Percentiles rank a stretch among this genome's conserved stretches.
Evolutionary conservation across 2,329 filamentous ascomycete genomes (phyloP).

Genomic region (Fusarium devonianum): DNA sequence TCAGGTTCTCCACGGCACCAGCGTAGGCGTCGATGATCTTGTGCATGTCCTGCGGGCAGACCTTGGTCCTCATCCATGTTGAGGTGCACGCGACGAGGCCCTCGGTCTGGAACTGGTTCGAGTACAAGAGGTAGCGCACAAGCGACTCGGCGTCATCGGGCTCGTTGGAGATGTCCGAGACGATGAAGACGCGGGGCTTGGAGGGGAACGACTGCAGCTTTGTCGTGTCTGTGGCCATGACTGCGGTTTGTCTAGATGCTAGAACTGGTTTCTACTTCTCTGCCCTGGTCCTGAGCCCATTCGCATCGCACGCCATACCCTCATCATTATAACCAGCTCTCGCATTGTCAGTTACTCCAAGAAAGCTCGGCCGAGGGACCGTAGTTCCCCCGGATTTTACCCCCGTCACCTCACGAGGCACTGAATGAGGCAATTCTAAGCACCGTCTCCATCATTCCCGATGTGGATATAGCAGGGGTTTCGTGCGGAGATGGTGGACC

Average conservation of each 20-base stretch:
- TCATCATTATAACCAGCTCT: constrained; percentile 24
- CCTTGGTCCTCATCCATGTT: constrained; percentile 52
- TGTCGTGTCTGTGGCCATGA: constrained; percentile 26
- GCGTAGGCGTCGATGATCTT: constrained; percentile 54
- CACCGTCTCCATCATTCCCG: neutral
- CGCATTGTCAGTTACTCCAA: too few relatives aligned
- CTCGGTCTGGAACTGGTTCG: constrained; percentile 55
- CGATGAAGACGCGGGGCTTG: constrained; percentile 50
- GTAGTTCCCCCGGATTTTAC: constrained; percentile 19
- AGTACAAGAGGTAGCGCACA: constrained; percentile 54
- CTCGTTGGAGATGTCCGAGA: constrained; percentile 56
- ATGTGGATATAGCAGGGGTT: neutral
- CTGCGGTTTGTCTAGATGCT: neutral
- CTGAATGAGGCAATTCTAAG: constrained; percentile 3
- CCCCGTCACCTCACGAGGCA: constrained; percentile 7
- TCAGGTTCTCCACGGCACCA: constrained; percentile 55
- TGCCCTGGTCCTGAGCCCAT: neutral
- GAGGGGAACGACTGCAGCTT: constrained; percentile 29
- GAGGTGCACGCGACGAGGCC: constrained; percentile 56
- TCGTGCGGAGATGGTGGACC: neutral
- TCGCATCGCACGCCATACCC: constrained; percentile 11
- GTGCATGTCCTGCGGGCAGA: constrained; percentile 52
- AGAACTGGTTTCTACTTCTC: neutral
- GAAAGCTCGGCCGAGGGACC: constrained; percentile 1
- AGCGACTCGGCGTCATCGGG: constrained; percentile 55